Evolutionary conservation across 2,329 filamentous ascomycete genomes (phyloP), one percentile per base, ranked within the genome.

Genomic region (Alternaria sp.): DNA sequence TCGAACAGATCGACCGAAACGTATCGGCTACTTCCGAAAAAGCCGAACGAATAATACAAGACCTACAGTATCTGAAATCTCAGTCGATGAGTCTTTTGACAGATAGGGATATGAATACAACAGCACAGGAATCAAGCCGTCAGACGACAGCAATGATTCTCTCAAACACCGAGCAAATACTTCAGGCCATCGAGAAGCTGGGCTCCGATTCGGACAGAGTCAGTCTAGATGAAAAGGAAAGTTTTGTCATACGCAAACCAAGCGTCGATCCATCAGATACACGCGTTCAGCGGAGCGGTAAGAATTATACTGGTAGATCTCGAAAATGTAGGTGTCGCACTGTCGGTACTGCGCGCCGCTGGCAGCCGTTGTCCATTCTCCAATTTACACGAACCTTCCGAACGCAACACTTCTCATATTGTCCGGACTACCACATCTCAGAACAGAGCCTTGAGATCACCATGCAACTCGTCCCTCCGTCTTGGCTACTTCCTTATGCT

Each of bases 271-370:
- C 28, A 30, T 30, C 28, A 30, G 28, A 12, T 3, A 30, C 11
- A 4, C 28, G 4, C 0, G 0, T 11, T 12, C 28, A 30, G 11
- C 28, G 28, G 0, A 12, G 28, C 4, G 28, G 10, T 11, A 30
- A 0, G 28, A 0, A 5, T 5, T 11, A 0, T 30, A 5, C 10
- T 30, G 0, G 0, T n/a, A 27, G 2, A 53, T 38, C 3, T 34
- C 40, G 9, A 3, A 11, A 3, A 30, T 27, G 2, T 27, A 53
- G 4, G 4, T 30, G 28, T 30, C 11, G 28, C 0, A 30, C 28
- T 0, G 11, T 30, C 11, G 11, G 28, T 30, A 30, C 28, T 12
- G 28, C 28, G 1, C 28, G 28, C 28, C 28, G 28, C 28, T 30
- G 28, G 28, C 28, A 30, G 0, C 28, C 28, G 28, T 30, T 30